Evolutionary conservation across 2,329 filamentous ascomycete species (phyloP), one percentile per base, ranked within the genome.

Genomic region (Fusarium longipes): DNA sequence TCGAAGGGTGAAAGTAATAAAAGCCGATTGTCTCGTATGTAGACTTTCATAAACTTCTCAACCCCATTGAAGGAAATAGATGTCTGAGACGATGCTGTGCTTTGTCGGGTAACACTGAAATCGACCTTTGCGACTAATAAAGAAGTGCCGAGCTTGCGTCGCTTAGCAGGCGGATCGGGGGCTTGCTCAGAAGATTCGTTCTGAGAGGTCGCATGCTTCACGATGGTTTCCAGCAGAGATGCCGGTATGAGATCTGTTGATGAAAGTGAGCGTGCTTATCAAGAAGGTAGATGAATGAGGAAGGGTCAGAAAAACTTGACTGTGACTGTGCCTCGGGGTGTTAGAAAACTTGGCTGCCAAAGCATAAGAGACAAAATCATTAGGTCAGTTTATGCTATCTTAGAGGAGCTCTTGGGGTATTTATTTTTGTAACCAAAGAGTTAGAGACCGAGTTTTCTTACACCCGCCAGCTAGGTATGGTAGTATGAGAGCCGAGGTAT

Each of bases 131-230:
- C 70, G 17, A 79, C 45, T 40, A 30, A 17, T 42, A 33, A 36
- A 43, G 52, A 58, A 42, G 20, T 42, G 18, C 63, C 54, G 14
- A 70, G 63, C 69, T 76, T 79, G 47, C 71, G 76, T 47, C 77
- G 76, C 68, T 79, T 79, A 6, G 58, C 20, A 17, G 73, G 65
- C 18, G 67, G 70, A n/a, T 69, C 69, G 9, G 48, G 66, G 25
- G 50, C 43, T 17, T 67, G 45, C 12, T 55, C 27, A 33, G 29
- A 10, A 30, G 17, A 43, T 9, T 65, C 64, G 18, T 50, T 36
- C 18, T 67, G 57, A 17, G 36, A 43, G 20, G 58, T 68, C 27
- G 72, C 66, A 17, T 79, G 33, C 24, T 35, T 40, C 4, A 67
- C 45, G 11, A 78, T 47, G 39, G 55, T 58, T 12, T 74, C 61